These are phyloP conservation scores for Datura wrightii DNA, from an alignment of 257 asterid species.

Conservation along the genomic window DNA sequence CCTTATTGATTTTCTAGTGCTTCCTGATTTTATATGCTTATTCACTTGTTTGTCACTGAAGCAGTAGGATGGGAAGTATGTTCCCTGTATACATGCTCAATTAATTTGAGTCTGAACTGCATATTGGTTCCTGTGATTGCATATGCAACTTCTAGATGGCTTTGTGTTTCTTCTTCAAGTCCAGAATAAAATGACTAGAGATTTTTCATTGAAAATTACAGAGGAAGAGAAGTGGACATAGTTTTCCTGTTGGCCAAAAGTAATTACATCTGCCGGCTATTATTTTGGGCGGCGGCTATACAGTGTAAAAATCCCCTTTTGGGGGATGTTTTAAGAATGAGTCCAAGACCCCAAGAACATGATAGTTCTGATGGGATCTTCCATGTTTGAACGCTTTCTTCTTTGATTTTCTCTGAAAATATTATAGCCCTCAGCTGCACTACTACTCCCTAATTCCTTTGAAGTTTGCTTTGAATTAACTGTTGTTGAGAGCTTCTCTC, in stretches of 20 bases:
- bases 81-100: neutral
- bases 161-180: too few species aligned
- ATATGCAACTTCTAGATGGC: too few species aligned
- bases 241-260: neutral
- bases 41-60: neutral
- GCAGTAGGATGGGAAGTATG: neutral
- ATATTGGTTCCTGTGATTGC: too few species aligned
- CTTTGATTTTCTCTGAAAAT: constrained; percentile 30
- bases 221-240: neutral
- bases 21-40: neutral
- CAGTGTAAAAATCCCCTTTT: neutral
- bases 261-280: neutral
- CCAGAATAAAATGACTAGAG: neutral
- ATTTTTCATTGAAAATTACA: constrained; percentile 1
- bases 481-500: constrained; percentile 39
- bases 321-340: constrained; percentile 45
- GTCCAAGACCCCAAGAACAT: constrained; percentile 68
- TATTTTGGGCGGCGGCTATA: neutral
- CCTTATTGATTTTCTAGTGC: neutral
- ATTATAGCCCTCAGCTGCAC: neutral
- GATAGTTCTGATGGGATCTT: constrained; percentile 68
- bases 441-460: constrained; percentile 32
- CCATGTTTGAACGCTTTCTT: constrained; percentile 49
- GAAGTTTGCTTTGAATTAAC: constrained; percentile 28
- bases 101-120: too few species aligned